Evolutionary conservation across 768 basidiomycete genomes (phyloP), one percentile per base, ranked within the genome.

Genomic region (Pleurotus tuoliensis): DNA sequence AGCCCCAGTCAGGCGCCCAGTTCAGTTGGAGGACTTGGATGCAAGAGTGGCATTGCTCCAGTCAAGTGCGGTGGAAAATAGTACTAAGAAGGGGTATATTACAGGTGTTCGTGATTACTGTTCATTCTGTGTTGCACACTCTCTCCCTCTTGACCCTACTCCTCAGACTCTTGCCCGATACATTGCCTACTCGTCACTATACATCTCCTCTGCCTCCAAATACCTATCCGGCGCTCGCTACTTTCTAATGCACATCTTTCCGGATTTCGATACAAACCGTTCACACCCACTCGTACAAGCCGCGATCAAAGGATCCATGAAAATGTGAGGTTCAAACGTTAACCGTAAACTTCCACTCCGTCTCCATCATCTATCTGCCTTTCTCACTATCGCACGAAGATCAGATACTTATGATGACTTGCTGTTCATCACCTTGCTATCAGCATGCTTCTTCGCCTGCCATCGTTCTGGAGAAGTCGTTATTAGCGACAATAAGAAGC

Each of bases 131-230:
- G 12, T 52, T 0, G 5, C 66, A 0, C 73, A 74, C 47, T 13
- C 65, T 5, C 46, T 74, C 3, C 59, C 64, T 4, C 27, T 69
- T 15, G 61, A 69, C 13, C 75, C 70, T 0, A 73, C 72, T 0
- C 44, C 56, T 0, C 70, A 78, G 34, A 73, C 73, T 0, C 56
- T 80, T 0, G 65, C 66, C 8, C 69, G 73, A 39, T 80, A 63
- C 61, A 61, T 65, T 2, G 64, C 71, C 2, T 79, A 64, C 62
- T 75, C 71, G 67, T 69, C 58, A 1, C 66, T 22, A 47, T 62
- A 15, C 11, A 63, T 64, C 30, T 40, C 56, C 1, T 65, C 62
- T 6, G 56, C 47, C 5, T 16, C 56, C 5, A 59, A 52, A 56
- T 68, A 68, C 54, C 63, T 68, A 3, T 56, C 66, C 5, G 68